phyloP scores from a whole-genome alignment of 148 eudicot species.

The Heliosperma pusillum region DNA sequence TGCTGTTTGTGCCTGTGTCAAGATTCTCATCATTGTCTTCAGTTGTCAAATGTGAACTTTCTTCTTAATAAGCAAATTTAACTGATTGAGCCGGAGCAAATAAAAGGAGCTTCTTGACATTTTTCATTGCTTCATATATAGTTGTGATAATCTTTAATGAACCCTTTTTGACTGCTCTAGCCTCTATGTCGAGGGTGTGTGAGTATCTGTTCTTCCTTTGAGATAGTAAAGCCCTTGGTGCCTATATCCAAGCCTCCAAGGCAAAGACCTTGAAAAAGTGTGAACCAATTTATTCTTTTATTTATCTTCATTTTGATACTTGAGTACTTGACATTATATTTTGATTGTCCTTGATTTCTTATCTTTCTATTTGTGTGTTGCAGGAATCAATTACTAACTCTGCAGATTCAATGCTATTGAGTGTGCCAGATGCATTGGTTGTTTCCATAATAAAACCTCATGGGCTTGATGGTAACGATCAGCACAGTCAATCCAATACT shows the following conservation, averaged over 20 bases:
- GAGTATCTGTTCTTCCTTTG: neutral
- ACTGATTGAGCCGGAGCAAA: neutral
- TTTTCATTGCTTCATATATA: neutral
- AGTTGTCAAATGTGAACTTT: neutral
- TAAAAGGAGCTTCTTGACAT: neutral
- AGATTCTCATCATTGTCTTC: conserved; percentile 7
- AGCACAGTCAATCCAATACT: conserved; percentile 30
- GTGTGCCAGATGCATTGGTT: conserved; percentile 77
- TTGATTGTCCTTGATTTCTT: conserved; percentile 2
- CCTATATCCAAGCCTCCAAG: neutral
- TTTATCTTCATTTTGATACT: neutral
- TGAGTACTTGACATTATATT: neutral
- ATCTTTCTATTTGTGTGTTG: conserved; percentile 18
- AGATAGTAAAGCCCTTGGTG: neutral
- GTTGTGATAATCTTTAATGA: neutral
- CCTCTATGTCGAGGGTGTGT: neutral
- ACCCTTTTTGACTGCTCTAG: neutral
- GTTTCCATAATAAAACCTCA: conserved; percentile 58
- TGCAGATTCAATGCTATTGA: conserved; percentile 74
- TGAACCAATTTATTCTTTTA: neutral
- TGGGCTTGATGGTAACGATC: conserved; percentile 46
- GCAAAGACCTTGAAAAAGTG: neutral
- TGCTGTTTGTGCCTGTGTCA: neutral
- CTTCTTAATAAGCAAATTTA: neutral
- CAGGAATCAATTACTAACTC: conserved; percentile 94